Base-by-base conservation (phyloP, 345 rosid genomes). In the Orychophragmus violaceus region DNA sequence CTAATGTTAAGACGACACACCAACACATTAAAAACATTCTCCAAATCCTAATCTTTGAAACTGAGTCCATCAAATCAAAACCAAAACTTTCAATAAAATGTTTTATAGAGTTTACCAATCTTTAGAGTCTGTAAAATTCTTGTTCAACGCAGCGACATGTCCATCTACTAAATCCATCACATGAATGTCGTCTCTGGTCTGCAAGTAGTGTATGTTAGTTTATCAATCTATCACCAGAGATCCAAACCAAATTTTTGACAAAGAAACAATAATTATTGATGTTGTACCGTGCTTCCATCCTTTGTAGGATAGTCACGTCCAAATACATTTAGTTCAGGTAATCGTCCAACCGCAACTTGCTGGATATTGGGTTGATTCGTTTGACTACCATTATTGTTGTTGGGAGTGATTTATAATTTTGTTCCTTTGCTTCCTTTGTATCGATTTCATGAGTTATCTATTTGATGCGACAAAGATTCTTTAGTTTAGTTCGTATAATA, bases 81-180 rank as follows among this genome's bases (percentile, higher is more conserved):
- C 21, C 6, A 59, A 48, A 59, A 37, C 27, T 11, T 33, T 68
- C 16, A 22, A 62, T 48, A 37, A 8, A 49, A 46, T 9, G 17
- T 21, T 50, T 11, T 46, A 21, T 3, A 17, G 56, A 42, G 8
- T 54, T 36, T 51, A 93, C 98, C 98, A 79, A 79, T 88, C 66
- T 78, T 64, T 44, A n/a, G 86, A 66, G 19, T 85, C 41, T 23
- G 82, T 54, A 59, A 85, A 81, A 10, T 88, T 80, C 83, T 87
- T 94, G 78, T 62, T 76, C 44, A 94, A 79, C 32, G 97, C 97
- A 57, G 91, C 93, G 3, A 88, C 84, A 74, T 90, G 97, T 8
- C 98, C 97, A 80, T 88, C 97, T 62, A 96, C 99, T 42, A 94
- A 80, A 80, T 90, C 97, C 95, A 94, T 87, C 17, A 94, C 99